Evolutionary conservation across 345 rosid genomes (phyloP), one percentile per base, ranked within the genome.

Genomic region (Populus tremula): DNA sequence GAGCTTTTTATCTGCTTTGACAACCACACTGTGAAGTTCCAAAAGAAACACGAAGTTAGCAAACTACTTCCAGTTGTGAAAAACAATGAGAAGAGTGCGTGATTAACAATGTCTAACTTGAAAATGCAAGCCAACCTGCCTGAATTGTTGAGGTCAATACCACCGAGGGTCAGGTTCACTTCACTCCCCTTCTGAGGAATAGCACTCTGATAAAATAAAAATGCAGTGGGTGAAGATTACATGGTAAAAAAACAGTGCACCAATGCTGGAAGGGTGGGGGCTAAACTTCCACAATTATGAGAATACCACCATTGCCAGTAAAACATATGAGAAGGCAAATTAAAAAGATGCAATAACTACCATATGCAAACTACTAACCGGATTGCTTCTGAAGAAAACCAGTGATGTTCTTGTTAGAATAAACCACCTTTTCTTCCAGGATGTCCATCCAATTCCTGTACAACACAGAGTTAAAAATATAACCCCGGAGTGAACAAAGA

Each of bases 61-160:
- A 67, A 82, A 65, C 67, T 56, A 17, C 84, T 75, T 56, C 53
- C 35, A 81, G 74, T 72, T 84, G 12, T 43, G 35, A 68, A 47
- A 45, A 84, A 53, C 71, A 29, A 76, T 33, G 67, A 75, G 65
- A 77, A 76, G 33, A 63, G n/a, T 69, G 41, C 47, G 12, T 67
- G 27, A 63, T 69, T 53, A 61, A 6, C 9, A 70, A 70, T 49
- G 70, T 69, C 54, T 77, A 85, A 69, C 74, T 69, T 23, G 68
- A 76, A 85, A 84, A 79, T 83, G 86, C 79, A 85, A 86, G 91
- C 99, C 90, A 86, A 96, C 99, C 99, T 96, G 97, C 99, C 99
- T 94, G 99, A 92, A 90, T 89, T 96, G 98, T 96, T 92, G 91
- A 96, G 99, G 85, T 96, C 99, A 85, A 96, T 91, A 69, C 96